Evolutionary conservation across 768 basidiomycete species (phyloP), one percentile per base, ranked within the genome.

Genomic region (Leccinellum rugosiceps): DNA sequence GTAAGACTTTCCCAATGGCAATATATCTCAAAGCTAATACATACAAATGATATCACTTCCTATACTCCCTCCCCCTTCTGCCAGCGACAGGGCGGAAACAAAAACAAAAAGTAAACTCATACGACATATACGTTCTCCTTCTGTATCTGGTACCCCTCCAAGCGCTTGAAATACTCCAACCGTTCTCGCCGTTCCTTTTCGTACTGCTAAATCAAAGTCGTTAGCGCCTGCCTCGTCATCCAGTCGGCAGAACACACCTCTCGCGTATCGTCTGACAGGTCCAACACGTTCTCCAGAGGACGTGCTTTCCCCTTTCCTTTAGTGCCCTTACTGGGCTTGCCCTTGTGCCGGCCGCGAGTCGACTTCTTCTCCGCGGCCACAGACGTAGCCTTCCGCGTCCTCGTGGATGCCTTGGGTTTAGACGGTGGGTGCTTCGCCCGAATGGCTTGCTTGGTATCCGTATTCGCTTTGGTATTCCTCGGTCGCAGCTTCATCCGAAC

Each of bases 51-150:
- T 9, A 49, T 51, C 51, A 10, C 56, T n/a, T 45, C 23, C 23
- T 28, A 56, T 26, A 21, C 34, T n/a, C 49, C 38, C 51, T 3
- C 30, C 11, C 14, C n/a, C 30, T 10, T 30, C 48, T 50, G 45
- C 30, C 14, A 59, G 8, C 34, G 30, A 38, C 32, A n/a, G 49
- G 47, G 23, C n/a, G 48, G 28, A n/a, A 32, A 9, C 15, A 51
- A 13, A 11, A 9, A 19, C 26, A 41, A 52, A n/a, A n/a, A n/a
- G n/a, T n/a, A n/a, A 32, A 25, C 17, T 82, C 74, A 83, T 55
- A 85, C 74, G 50, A 85, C 73, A 67, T 82, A 84, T 38, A 84
- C 81, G 52, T 83, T 80, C 65, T 85, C 83, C 55, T 80, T 81
- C 60, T 78, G 78, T 35, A 85, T 73, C 60, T 79, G 74, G 58